Conservation (phyloP, 345 rosid genomes). For the Hibiscus mutabilis region DNA sequence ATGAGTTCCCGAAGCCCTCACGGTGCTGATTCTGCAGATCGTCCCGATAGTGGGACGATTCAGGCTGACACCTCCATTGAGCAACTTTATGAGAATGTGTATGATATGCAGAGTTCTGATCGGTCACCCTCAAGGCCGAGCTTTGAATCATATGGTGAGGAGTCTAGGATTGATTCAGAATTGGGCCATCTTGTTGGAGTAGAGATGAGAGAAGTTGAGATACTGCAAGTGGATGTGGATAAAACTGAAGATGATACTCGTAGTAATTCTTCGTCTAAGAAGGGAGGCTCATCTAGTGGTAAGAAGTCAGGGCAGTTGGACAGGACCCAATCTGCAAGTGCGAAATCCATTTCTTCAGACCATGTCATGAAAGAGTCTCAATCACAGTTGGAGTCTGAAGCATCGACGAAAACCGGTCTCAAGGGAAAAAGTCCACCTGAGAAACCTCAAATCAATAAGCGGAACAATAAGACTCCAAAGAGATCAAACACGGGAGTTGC, state of each 20-base stretch:
- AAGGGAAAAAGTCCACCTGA: constrained; percentile 34
- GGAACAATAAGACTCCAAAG: constrained; percentile 31
- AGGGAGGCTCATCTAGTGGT: constrained; percentile 19
- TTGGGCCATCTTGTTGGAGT: constrained; percentile 64
- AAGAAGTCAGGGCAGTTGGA: constrained; percentile 43
- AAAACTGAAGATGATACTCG: constrained; percentile 36
- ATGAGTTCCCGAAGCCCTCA: constrained; percentile 29
- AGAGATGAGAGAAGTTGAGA: constrained; percentile 52
- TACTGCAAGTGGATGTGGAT: constrained; percentile 42
- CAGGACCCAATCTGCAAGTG: constrained; percentile 28
- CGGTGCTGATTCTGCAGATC: constrained; percentile 10
- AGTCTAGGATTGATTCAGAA: constrained; percentile 86
- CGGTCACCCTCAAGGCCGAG: constrained; percentile 67
- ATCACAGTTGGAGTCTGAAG: constrained; percentile 27
- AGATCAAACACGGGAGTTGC: constrained; percentile 30
- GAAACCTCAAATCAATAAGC: constrained; percentile 39
- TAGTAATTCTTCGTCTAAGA: constrained; percentile 28
- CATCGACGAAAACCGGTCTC: constrained; percentile 27
- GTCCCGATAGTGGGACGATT: constrained; percentile 25
- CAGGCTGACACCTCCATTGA: constrained; percentile 52
- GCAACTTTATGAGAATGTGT: constrained; percentile 77
- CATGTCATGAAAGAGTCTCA: constrained; percentile 28
- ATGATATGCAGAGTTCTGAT: constrained; percentile 82
- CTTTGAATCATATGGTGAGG: constrained; percentile 69
- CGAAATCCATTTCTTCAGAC: constrained; percentile 32